A percentile compares a stretch with the other conserved stretches of the same genome.
These are phyloP conservation scores for Linnemannia exigua DNA, from an alignment of 192 early-diverging fungal species.

Conservation along the genomic window DNA sequence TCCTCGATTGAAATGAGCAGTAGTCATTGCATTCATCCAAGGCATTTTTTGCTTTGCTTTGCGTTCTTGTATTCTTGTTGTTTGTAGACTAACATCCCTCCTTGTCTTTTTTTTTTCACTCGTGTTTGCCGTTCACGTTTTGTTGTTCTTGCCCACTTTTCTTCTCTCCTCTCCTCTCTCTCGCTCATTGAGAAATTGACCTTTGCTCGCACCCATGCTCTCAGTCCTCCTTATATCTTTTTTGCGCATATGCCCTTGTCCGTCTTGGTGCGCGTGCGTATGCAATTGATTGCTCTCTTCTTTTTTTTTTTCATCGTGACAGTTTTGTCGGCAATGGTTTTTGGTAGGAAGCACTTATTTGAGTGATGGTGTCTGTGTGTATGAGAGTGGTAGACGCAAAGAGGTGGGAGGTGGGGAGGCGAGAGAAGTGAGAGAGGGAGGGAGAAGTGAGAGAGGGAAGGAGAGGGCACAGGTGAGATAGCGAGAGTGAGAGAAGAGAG, in stretches of 20 bases:
- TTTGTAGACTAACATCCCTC: slow-evolving; percentile 1
- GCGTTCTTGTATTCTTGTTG: not conserved
- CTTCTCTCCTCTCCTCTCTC: not conserved
- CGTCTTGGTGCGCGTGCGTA: not conserved
- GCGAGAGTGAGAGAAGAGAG: too few species aligned
- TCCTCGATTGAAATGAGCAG: not conserved
- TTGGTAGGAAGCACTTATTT: not conserved
- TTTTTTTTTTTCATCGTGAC: not conserved
- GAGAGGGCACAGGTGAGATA: too few species aligned
- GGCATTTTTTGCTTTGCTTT: not conserved
- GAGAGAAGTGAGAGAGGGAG: too few species aligned
- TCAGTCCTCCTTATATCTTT: not conserved
- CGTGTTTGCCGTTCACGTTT: not conserved
- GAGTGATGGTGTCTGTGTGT: not conserved
- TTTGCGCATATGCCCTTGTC: not conserved
- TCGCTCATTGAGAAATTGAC: not conserved
- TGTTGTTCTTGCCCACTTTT: not conserved
- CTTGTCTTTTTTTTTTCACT: not conserved
- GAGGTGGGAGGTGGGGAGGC: too few species aligned
- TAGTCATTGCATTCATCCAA: not conserved
- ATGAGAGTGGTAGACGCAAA: not conserved
- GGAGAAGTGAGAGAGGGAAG: too few species aligned
- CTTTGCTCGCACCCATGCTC: not conserved
- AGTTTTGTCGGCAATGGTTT: not conserved
- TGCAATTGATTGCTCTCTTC: slow-evolving; percentile 3